phyloP scores from a whole-genome alignment of 2,329 filamentous ascomycete species.

The Ophiosphaerella narmari region DNA sequence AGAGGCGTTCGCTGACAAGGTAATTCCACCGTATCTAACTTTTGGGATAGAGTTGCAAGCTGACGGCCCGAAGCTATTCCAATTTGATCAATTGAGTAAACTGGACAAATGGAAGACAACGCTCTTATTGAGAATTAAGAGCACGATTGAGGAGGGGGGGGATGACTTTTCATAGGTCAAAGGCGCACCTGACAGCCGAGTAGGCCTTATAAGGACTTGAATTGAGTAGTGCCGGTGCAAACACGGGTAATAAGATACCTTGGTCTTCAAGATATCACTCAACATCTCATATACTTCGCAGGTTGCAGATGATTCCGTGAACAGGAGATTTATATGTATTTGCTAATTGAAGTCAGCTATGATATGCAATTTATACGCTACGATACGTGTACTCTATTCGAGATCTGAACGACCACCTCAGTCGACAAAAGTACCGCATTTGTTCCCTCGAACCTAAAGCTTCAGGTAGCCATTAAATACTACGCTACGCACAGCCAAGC shows the following conservation, averaged over 20 bases:
- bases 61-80: slow-evolving; percentile 61
- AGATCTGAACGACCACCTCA: too few species aligned
- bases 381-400: too few species aligned
- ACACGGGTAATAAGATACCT: neutral
- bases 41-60: neutral
- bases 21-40: slow-evolving; percentile 57
- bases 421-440: too few species aligned
- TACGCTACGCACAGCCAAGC: too few species aligned
- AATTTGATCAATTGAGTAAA: slow-evolving; percentile 90
- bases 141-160: slow-evolving; percentile 72
- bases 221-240: neutral
- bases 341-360: too few species aligned
- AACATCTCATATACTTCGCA: neutral
- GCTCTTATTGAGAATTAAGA: slow-evolving; percentile 81
- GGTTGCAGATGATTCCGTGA: too few species aligned
- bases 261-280: neutral
- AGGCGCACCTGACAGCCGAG: neutral
- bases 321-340: too few species aligned
- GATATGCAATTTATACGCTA: too few species aligned
- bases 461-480: too few species aligned
- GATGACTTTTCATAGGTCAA: slow-evolving; percentile 67
- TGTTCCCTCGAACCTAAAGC: too few species aligned
- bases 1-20: slow-evolving; percentile 80
- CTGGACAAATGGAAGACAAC: slow-evolving; percentile 97
- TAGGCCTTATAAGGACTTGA: neutral